Base-by-base conservation (phyloP, 2,329 filamentous ascomycete species). In the Venturia oleaginea region DNA sequence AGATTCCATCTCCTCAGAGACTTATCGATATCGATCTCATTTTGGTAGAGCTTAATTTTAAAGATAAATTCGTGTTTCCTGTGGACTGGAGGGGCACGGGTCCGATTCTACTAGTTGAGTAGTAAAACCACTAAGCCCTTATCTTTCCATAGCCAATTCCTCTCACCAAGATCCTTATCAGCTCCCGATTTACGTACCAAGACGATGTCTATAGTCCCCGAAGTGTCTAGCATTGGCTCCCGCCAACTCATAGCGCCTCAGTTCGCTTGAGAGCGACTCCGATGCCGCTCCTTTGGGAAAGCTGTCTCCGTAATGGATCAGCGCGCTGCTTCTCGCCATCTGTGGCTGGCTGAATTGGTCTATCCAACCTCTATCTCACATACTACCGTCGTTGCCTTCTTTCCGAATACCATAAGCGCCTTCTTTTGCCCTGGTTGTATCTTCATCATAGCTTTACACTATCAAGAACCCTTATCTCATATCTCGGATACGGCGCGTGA, bases 401-500 rank as follows among this genome's bases (percentile, higher is more conserved):
- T 6, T 55, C 15, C 51, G 17, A 27, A 24, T 4, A 2, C 3
- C 24, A 6, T 27, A 51, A 13, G 24, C 46, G 46, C n/a, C n/a
- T n/a, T 55, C 27, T 34, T 32, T 55, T 55, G 51, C 30, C 27
- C 51, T 34, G 22, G 22, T 24, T 55, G 30, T 30, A 27, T 27
- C 48, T 30, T 32, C 48, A 30, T 54, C 22, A 10, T 27, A 3
- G 34, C 51, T 55, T 30, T 30, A 27, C 51, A 34, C 51, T 34
- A 55, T 55, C 51, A 34, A 19, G 2, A 55, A 34, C 27, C 51
- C 51, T 55, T 55, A 55, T 55, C 51, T 55, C 51, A 55, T 34
- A 55, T 55, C 51, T n/a, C 51, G 51, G 46, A 11, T 48, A 48
- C 46, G 46, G 46, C 51, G 51, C 51, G 51, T 55, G 51, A 55